Conservation (phyloP, 495 filamentous ascomycete species). For the Lasiosphaeriaceae sp. region DNA sequence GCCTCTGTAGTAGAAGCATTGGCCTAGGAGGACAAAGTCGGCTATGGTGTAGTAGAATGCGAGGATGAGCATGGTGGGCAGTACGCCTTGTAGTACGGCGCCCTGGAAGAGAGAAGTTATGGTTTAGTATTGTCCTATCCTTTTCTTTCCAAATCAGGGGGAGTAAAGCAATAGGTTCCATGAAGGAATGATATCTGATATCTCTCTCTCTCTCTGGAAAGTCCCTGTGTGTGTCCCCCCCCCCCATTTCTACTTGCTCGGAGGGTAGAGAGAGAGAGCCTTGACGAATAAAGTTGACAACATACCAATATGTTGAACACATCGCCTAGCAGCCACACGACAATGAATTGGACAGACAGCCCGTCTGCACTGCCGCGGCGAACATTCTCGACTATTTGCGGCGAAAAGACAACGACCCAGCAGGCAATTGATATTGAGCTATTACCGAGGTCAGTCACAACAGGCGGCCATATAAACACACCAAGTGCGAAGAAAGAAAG, state of each 20-base stretch:
- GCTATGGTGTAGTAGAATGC: conserved; percentile 94
- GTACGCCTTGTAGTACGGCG: conserved; percentile 84
- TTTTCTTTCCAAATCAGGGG: no score
- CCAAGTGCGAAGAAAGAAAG: no score
- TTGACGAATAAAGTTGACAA: no score
- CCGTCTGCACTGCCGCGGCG: conserved; percentile 81
- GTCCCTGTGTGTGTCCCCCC: no score
- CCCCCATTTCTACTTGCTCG: no score
- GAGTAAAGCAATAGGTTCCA: no score
- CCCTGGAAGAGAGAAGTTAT: conserved; percentile 38
- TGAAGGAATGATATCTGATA: no score
- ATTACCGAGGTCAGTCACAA: neutral
- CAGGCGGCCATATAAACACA: neutral
- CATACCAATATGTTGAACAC: conserved; percentile 81
- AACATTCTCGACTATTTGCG: conserved; percentile 96
- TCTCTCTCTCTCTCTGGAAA: no score
- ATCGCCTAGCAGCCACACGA: conserved; percentile 89
- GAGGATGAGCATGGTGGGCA: conserved; percentile 94
- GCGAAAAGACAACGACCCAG: conserved; percentile 97
- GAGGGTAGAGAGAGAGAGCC: no score
- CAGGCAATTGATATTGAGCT: conserved; percentile 94
- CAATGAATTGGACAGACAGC: conserved; percentile 82
- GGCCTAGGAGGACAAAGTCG: conserved; percentile 78
- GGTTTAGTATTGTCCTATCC: no score
- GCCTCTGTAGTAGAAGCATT: conserved; percentile 93